Evolutionary conservation across 305 asterid species (phyloP).

Genomic region (Solanum aculeatissimum): DNA sequence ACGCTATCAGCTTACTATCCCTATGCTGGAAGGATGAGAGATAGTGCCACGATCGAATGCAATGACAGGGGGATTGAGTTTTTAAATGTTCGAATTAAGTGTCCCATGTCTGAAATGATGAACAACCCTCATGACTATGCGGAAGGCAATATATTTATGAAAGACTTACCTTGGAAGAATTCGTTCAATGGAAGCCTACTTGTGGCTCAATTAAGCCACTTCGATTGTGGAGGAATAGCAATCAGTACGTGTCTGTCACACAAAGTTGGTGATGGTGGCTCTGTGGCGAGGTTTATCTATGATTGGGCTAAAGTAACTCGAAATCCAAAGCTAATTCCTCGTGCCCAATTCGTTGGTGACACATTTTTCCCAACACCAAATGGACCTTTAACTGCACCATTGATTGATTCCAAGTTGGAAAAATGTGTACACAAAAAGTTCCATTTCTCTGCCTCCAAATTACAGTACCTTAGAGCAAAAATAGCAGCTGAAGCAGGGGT

Average conservation of each 20-base stretch:
- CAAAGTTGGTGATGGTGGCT: neutral
- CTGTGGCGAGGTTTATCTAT: neutral
- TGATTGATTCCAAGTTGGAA: neutral
- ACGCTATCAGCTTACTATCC: neutral
- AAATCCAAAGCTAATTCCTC: neutral
- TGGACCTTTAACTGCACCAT: neutral
- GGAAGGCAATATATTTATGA: neutral
- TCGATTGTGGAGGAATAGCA: slow-evolving; percentile 2
- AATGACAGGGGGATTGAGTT: neutral
- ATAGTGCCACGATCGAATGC: neutral
- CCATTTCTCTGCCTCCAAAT: neutral
- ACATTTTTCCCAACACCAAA: neutral
- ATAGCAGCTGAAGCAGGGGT: neutral
- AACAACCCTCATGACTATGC: neutral
- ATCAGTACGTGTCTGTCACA: neutral
- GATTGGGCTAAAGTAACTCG: neutral
- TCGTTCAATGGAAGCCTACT: neutral
- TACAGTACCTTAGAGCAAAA: neutral
- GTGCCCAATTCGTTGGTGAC: neutral
- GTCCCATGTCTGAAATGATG: neutral
- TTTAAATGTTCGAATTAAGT: neutral
- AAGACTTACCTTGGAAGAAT: neutral
- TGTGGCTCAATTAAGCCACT: neutral
- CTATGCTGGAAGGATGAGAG: neutral
- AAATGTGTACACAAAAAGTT: neutral